Percentiles rank a stretch among this genome's conserved stretches.
phyloP scores from a whole-genome alignment of 2,329 filamentous ascomycete species.

The Penicillium polonicum region DNA sequence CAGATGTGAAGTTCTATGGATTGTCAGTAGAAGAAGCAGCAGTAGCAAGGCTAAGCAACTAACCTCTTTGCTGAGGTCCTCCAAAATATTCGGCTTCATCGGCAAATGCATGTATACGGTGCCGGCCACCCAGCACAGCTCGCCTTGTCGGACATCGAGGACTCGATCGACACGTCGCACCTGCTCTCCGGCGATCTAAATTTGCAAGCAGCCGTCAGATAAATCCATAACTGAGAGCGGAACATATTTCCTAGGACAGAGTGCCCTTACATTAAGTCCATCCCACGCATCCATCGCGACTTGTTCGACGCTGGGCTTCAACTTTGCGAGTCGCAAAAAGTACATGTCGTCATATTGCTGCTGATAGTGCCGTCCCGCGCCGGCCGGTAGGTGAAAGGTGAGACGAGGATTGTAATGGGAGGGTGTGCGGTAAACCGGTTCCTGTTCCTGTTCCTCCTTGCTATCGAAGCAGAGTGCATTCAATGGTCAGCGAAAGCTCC shows the following conservation, averaged over 20 bases:
- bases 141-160: conserved; percentile 89
- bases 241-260: background rate
- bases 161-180: conserved; percentile 80
- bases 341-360: conserved; percentile 99
- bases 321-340: conserved; percentile 81
- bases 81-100: conserved; percentile 90
- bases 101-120: conserved; percentile 98
- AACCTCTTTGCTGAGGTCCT: conserved; percentile 91
- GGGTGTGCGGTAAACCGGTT: conserved; percentile 52
- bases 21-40: conserved; percentile 14
- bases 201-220: conserved; percentile 1
- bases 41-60: conserved; percentile 25
- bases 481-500: conserved; percentile 16
- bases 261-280: conserved; percentile 58
- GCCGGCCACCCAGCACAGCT: conserved; percentile 91
- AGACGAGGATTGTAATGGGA: conserved; percentile 71
- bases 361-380: conserved; percentile 68
- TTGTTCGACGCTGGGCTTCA: conserved; percentile 79
- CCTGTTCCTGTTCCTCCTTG: conserved; percentile 39
- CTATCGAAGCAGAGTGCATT: conserved; percentile 15
- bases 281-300: conserved; percentile 75
- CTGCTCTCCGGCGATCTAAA: conserved; percentile 68
- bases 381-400: conserved; percentile 70
- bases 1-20: conserved; percentile 78
- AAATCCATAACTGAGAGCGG: background rate